Conservation (phyloP, 164 flowering plant genomes). For the Chimonanthus praecox region DNA sequence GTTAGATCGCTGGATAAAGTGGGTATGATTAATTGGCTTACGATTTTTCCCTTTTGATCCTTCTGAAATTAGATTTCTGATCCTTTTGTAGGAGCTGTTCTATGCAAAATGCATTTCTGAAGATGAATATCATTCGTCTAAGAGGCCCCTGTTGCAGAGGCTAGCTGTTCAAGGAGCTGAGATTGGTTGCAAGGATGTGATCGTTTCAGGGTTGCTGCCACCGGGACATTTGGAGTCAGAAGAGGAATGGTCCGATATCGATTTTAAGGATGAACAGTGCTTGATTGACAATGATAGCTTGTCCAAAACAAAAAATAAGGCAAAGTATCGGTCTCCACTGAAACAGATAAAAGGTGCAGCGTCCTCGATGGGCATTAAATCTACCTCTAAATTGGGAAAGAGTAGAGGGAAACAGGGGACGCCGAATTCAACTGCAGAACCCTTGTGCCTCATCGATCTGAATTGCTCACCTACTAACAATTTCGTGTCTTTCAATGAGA, state of each 20-base stretch:
- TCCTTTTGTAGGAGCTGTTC: conserved; percentile 53
- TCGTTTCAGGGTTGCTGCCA: conserved; percentile 26
- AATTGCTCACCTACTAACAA: conserved; percentile 15
- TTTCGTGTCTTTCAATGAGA: conserved; percentile 24
- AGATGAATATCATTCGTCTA: conserved; percentile 83
- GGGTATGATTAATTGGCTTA: neutral
- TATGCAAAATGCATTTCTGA: conserved; percentile 79
- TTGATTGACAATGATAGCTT: conserved; percentile 29
- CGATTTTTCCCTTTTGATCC: neutral
- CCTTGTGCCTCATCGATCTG: conserved; percentile 8
- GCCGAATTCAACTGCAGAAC: conserved; percentile 11
- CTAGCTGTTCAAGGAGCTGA: conserved; percentile 88
- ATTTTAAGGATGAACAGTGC: conserved; percentile 55
- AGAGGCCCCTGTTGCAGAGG: conserved; percentile 80
- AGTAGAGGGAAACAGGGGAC: conserved; percentile 29
- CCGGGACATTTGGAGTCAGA: conserved; percentile 19
- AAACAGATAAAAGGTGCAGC: conserved; percentile 69
- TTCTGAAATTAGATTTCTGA: neutral
- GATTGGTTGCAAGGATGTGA: conserved; percentile 58
- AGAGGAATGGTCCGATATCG: conserved; percentile 84
- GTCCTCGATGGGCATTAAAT: conserved; percentile 41
- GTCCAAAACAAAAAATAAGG: conserved; percentile 29
- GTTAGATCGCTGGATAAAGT: conserved; percentile 22
- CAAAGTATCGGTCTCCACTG: conserved; percentile 39
- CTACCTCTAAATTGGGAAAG: conserved; percentile 37